phyloP scores from a whole-genome alignment of 1,284 basidiomycete genomes.

The Prillingera fragicola region DNA sequence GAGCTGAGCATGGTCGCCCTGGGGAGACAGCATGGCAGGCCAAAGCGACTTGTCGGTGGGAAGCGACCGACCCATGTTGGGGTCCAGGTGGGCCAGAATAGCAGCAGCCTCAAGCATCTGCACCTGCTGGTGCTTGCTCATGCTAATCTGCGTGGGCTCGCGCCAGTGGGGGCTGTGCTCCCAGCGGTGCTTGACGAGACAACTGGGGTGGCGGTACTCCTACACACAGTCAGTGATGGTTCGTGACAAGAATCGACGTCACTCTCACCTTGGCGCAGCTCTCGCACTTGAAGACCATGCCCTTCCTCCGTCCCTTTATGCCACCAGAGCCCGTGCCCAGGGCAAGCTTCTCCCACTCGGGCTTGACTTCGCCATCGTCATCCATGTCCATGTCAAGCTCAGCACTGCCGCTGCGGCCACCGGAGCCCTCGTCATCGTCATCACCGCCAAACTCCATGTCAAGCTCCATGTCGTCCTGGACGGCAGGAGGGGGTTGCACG shows the following conservation, averaged over 20 bases:
- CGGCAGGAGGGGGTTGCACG: conserved; percentile 9
- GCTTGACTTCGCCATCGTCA: conserved; percentile 11
- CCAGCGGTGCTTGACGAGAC: conserved; percentile 95
- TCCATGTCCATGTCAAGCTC: conserved; percentile 39
- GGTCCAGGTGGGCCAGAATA: conserved; percentile 76
- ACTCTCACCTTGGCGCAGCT: conserved; percentile 72
- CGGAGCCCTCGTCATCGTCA: conserved; percentile 19
- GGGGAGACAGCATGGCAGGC: conserved; percentile 54
- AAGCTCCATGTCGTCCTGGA: conserved; percentile 40
- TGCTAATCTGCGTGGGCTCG: conserved; percentile 84
- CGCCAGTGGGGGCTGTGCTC: conserved; percentile 97
- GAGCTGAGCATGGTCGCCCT: conserved; percentile 31
- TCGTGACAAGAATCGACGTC: not conserved
- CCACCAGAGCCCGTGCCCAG: conserved; percentile 47
- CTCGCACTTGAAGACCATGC: conserved; percentile 84
- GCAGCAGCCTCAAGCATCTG: conserved; percentile 96
- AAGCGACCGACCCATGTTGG: conserved; percentile 62
- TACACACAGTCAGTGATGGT: conserved; percentile 35
- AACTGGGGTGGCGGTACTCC: conserved; percentile 91
- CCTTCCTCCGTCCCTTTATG: conserved; percentile 58
- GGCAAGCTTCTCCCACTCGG: conserved; percentile 34
- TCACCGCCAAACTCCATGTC: conserved; percentile 39
- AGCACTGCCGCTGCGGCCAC: conserved; percentile 20
- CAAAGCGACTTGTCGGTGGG: conserved; percentile 83
- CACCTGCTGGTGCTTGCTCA: conserved; percentile 97